Base-by-base conservation (phyloP, 805 yeast species). In the Monosporozyma yasuniensis region DNA sequence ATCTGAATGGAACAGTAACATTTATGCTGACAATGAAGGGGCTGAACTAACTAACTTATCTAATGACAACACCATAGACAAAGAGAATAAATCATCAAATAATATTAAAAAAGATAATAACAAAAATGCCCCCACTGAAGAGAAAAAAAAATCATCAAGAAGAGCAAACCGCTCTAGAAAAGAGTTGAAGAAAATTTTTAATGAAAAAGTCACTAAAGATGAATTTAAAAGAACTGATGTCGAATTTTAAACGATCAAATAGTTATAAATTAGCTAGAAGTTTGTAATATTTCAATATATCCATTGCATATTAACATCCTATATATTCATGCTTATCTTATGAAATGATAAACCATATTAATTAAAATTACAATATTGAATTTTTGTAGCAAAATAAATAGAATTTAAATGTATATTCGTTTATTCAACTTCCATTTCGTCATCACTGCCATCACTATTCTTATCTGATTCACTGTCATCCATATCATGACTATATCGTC, bases 391-490 rank as follows among this genome's bases (percentile, higher is more conserved):
- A 8, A 22, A 23, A 9, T 23, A 42, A 5, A 42, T 23, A n/a
- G n/a, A n/a, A n/a, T n/a, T n/a, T n/a, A n/a, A n/a, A n/a, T n/a
- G n/a, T n/a, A n/a, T n/a, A n/a, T n/a, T n/a, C n/a, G n/a, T n/a
- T n/a, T n/a, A n/a, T n/a, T n/a, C n/a, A n/a, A n/a, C n/a, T n/a
- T n/a, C n/a, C n/a, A n/a, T n/a, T n/a, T n/a, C n/a, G n/a, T n/a
- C 56, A 53, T 53, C 50, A 49, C 44, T 27, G n/a, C 47, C 54
- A 25, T 52, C 49, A 37, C 39, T 45, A 10, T 28, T 45, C 27
- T 30, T 28, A 4, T 42, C 43, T 21, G 16, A 23, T 8, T 18
- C 16, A 3, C 14, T n/a, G n/a, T n/a, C n/a, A n/a, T n/a, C n/a
- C n/a, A n/a, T n/a, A n/a, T n/a, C n/a, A n/a, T n/a, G n/a, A n/a